A percentile compares a stretch with the other conserved stretches of the same genome.
Evolutionary conservation across 176 grass and related monocot genomes (phyloP).

Genomic region (Carex cristatella): DNA sequence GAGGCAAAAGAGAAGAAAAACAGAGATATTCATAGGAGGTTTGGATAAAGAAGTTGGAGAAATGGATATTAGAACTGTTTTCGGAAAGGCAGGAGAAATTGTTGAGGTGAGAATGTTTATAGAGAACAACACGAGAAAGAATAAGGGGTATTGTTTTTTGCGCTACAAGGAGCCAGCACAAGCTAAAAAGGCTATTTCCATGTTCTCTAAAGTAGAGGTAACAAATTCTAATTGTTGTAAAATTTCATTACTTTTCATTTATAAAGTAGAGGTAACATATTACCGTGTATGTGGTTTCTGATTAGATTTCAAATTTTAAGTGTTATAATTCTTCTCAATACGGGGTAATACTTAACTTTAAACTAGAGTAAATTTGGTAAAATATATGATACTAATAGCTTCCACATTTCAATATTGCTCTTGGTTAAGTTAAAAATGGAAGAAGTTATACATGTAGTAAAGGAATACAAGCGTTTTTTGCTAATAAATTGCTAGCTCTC

Average conservation of each 20-base stretch:
- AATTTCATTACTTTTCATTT: constrained; percentile 7
- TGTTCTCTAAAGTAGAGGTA: constrained; percentile 62
- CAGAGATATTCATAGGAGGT: constrained; percentile 66
- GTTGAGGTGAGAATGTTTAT: constrained; percentile 53
- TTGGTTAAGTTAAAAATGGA: not conserved
- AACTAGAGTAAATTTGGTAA: not conserved
- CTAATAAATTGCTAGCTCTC: not conserved
- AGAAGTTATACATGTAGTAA: not conserved
- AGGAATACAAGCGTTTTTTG: not conserved
- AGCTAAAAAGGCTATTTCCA: constrained; percentile 51
- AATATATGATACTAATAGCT: not conserved
- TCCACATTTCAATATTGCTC: not conserved
- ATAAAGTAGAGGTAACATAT: not conserved
- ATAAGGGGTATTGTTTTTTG: constrained; percentile 64
- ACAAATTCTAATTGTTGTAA: not conserved
- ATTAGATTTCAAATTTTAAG: not conserved
- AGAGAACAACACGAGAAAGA: constrained; percentile 34
- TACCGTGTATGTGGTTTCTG: not conserved
- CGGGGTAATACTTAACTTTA: not conserved
- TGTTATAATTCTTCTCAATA: not conserved
- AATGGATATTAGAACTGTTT: constrained; percentile 40
- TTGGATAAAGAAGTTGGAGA: constrained; percentile 43
- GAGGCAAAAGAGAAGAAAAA: constrained; percentile 39
- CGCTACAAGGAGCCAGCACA: constrained; percentile 40
- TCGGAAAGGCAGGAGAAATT: constrained; percentile 38